Evolutionary conservation across 1,139 yeast genomes (phyloP).

Genomic region (Hansenula lynferdii): DNA sequence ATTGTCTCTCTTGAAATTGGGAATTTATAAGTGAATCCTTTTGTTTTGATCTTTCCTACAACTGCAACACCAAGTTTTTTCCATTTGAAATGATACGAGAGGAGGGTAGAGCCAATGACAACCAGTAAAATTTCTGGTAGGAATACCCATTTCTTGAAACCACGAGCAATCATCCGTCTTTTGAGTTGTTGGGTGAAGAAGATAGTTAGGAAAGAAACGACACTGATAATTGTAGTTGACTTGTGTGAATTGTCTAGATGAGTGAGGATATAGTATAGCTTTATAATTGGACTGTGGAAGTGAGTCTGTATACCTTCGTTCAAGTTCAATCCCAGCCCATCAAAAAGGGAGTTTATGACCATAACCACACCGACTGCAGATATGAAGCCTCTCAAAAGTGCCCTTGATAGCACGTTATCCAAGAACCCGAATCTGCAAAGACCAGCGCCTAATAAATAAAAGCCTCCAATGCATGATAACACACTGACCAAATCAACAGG

Average conservation of each 20-base stretch:
- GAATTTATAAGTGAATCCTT: conserved; percentile 38
- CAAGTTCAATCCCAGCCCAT: conserved; percentile 60
- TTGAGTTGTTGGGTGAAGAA: conserved; percentile 41
- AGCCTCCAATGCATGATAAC: conserved; percentile 75
- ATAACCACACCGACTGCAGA: conserved; percentile 92
- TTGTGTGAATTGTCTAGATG: conserved; percentile 39
- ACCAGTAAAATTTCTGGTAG: conserved; percentile 84
- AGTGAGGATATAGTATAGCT: conserved; percentile 50
- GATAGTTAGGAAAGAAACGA: conserved; percentile 40
- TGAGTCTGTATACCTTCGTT: conserved; percentile 43
- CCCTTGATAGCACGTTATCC: conserved; percentile 81
- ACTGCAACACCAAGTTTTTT: conserved; percentile 56
- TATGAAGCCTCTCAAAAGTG: conserved; percentile 82
- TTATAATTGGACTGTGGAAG: conserved; percentile 74
- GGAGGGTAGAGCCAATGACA: conserved; percentile 56
- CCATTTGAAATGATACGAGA: conserved; percentile 54
- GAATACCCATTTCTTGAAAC: conserved; percentile 30
- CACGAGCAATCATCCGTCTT: conserved; percentile 27
- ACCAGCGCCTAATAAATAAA: conserved; percentile 71
- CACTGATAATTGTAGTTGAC: conserved; percentile 51
- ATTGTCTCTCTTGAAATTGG: conserved; percentile 38
- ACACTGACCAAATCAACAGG: conserved; percentile 69
- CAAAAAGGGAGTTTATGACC: conserved; percentile 72
- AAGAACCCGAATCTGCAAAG: conserved; percentile 81
- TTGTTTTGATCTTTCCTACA: conserved; percentile 59